Evolutionary conservation across 129 eudicot genomes (phyloP).

Genomic region (Flaveria trinervia): DNA sequence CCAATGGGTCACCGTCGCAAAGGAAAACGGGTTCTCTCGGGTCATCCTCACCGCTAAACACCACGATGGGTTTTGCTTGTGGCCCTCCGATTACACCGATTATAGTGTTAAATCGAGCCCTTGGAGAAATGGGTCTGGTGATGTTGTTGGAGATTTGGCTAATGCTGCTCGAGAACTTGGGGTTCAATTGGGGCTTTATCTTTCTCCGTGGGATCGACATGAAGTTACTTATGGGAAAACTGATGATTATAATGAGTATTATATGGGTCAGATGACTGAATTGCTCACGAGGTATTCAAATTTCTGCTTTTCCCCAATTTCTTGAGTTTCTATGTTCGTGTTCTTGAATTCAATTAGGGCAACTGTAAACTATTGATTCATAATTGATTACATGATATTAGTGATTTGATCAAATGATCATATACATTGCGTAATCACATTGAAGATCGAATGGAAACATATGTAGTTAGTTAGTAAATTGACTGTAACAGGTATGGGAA

Average conservation of each 20-base stretch:
- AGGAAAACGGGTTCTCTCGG: constrained; percentile 65
- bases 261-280: constrained; percentile 92
- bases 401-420: not conserved
- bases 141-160: constrained; percentile 77
- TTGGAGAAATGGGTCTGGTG: constrained; percentile 78
- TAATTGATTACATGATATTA: not conserved
- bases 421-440: not conserved
- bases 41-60: constrained; percentile 84
- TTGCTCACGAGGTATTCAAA: constrained; percentile 74
- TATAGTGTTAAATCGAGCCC: constrained; percentile 66
- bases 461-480: too few species aligned
- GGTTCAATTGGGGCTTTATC: constrained; percentile 77
- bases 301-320: not conserved
- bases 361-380: too few species aligned
- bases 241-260: constrained; percentile 78
- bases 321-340: not conserved
- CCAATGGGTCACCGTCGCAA: constrained; percentile 83
- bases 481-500: too few species aligned
- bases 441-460: too few species aligned
- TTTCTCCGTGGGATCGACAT: constrained; percentile 96
- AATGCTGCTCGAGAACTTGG: constrained; percentile 66
- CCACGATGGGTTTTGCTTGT: constrained; percentile 90
- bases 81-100: constrained; percentile 87
- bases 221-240: constrained; percentile 74
- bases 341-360: not conserved